Evolutionary conservation across 2,329 filamentous ascomycete species (phyloP).

Genomic region (Zalaria sp.): DNA sequence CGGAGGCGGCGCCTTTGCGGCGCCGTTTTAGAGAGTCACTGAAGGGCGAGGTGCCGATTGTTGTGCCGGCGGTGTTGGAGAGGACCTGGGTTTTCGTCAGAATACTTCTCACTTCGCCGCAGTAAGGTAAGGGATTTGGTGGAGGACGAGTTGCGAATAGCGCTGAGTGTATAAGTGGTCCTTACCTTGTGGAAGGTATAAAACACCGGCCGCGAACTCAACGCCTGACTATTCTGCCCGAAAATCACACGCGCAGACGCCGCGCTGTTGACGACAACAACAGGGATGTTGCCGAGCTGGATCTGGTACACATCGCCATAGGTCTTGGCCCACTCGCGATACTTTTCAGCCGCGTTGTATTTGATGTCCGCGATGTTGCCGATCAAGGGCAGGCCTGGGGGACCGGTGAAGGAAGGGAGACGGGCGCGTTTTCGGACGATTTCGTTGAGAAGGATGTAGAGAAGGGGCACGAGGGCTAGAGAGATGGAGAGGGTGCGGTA

Average conservation of each 20-base stretch:
- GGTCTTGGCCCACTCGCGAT: conserved; percentile 26
- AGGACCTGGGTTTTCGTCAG: conserved; percentile 33
- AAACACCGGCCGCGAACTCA: conserved; percentile 28
- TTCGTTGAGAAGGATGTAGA: conserved; percentile 24
- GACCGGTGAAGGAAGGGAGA: conserved; percentile 23
- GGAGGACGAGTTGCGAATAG: background rate
- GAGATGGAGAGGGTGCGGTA: conserved; percentile 4
- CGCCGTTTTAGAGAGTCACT: conserved; percentile 50
- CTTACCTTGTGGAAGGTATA: conserved; percentile 32
- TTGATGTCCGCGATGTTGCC: conserved; percentile 29
- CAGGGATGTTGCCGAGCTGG: conserved; percentile 30
- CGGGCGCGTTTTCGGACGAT: conserved; percentile 19
- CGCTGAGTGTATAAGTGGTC: background rate
- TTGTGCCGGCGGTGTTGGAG: conserved; percentile 51
- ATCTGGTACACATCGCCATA: conserved; percentile 31
- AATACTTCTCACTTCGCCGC: conserved; percentile 2
- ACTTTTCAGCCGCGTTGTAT: conserved; percentile 27
- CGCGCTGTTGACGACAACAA: conserved; percentile 29
- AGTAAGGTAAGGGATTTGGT: background rate
- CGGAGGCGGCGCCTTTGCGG: conserved; percentile 50
- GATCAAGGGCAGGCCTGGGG: conserved; percentile 23
- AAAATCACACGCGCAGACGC: conserved; percentile 26
- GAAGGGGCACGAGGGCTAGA: conserved; percentile 16
- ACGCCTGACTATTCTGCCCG: conserved; percentile 25
- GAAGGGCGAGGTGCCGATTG: conserved; percentile 54